These are phyloP conservation scores for Panicum miliaceum DNA, from an alignment of 176 grass and related monocot species.

Conservation along the genomic window DNA sequence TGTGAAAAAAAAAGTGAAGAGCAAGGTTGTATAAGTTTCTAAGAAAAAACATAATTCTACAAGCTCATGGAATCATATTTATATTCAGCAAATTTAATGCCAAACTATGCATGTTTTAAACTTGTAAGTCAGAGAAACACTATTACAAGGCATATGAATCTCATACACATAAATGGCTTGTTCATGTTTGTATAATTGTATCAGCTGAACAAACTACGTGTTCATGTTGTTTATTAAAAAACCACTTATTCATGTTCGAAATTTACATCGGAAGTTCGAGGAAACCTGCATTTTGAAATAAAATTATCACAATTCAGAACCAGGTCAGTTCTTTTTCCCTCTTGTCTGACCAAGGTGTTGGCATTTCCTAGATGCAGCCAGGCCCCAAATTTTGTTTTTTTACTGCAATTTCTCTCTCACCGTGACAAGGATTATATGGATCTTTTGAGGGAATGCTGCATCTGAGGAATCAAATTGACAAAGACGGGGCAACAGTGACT, in stretches of 20 bases:
- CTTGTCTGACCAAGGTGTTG: not conserved
- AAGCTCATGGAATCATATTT: not conserved
- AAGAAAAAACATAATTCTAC: not conserved
- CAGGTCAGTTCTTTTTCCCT: no score
- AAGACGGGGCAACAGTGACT: not conserved
- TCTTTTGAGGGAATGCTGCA: conserved; percentile 12
- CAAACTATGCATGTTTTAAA: not conserved
- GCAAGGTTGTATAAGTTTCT: not conserved
- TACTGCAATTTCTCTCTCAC: no score
- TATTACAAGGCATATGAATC: not conserved
- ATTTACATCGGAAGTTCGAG: not conserved
- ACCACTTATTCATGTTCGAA: not conserved
- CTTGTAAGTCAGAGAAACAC: not conserved
- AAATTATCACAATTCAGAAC: not conserved
- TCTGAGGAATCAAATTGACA: not conserved
- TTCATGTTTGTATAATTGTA: not conserved
- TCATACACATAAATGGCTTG: not conserved
- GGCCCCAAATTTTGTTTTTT: not conserved
- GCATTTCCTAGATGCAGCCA: not conserved
- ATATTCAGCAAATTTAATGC: not conserved
- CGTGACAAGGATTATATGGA: not conserved
- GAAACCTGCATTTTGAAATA: not conserved
- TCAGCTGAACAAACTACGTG: not conserved
- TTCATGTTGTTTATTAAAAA: not conserved
- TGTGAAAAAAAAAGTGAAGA: not conserved